A percentile compares a stretch with the other conserved stretches of the same genome.
Evolutionary conservation across 768 basidiomycete genomes (phyloP).

Genomic region (Agrocybe pediades): DNA sequence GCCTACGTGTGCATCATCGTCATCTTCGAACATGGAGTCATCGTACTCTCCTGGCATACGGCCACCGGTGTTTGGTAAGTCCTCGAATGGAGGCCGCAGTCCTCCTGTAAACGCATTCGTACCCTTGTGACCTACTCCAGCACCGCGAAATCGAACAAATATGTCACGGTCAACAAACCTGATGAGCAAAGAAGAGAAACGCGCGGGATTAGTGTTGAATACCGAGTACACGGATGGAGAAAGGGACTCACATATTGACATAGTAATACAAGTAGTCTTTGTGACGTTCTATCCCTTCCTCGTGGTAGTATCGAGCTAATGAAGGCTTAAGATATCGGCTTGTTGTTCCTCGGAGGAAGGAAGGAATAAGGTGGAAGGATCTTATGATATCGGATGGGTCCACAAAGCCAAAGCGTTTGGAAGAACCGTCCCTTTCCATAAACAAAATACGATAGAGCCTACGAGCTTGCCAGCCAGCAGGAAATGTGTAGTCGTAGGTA

Average conservation of each 20-base stretch:
- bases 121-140: constrained; percentile 28
- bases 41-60: too few species aligned
- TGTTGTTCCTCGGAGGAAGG: constrained; percentile 21
- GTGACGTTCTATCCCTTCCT: constrained; percentile 9
- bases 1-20: background rate
- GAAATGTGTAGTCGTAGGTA: constrained; percentile 17
- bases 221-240: background rate
- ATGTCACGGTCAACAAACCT: constrained; percentile 35
- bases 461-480: constrained; percentile 27
- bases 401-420: constrained; percentile 44
- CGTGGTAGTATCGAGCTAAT: constrained; percentile 1
- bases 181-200: background rate
- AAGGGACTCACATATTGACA: constrained; percentile 32
- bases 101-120: background rate
- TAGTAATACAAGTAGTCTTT: constrained; percentile 33
- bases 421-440: constrained; percentile 23
- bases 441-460: constrained; percentile 39
- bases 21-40: background rate
- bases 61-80: too few species aligned
- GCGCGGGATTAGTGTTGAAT: background rate
- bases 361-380: constrained; percentile 38
- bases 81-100: background rate
- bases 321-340: constrained; percentile 10
- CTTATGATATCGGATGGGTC: constrained; percentile 40
- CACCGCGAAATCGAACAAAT: constrained; percentile 27